Conservation (phyloP, 2,329 filamentous ascomycete genomes). For the Fusarium sp. region DNA sequence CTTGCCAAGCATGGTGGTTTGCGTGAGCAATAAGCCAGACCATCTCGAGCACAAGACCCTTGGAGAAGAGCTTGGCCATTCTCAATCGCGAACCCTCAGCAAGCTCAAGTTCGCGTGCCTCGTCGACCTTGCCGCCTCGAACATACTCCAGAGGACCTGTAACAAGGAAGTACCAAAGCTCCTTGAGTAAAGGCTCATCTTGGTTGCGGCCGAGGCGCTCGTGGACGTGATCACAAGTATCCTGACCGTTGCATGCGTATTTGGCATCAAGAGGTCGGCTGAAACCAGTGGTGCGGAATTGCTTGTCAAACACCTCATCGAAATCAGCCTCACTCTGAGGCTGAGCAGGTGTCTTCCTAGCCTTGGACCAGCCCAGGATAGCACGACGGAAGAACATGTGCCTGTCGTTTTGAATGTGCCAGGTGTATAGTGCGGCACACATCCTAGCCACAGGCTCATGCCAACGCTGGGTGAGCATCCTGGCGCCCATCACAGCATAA, state of each 20-base stretch:
- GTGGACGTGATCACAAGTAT: constrained; percentile 38
- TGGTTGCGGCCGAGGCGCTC: constrained; percentile 12
- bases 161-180: constrained; percentile 42
- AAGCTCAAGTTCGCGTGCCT: constrained; percentile 21
- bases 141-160: constrained; percentile 37
- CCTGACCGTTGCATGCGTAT: constrained; percentile 35
- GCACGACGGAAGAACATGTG: constrained; percentile 53
- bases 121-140: constrained; percentile 30
- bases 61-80: constrained; percentile 45
- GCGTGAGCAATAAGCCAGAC: constrained; percentile 47
- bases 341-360: constrained; percentile 46
- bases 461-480: constrained; percentile 52
- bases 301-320: constrained; percentile 51
- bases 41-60: constrained; percentile 41
- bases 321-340: constrained; percentile 51
- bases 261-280: constrained; percentile 37
- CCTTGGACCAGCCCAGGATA: constrained; percentile 50
- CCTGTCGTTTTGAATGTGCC: constrained; percentile 53
- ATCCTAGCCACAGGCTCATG: constrained; percentile 53
- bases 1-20: constrained; percentile 50
- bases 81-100: constrained; percentile 38
- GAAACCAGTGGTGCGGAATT: constrained; percentile 49
- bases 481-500: constrained; percentile 44
- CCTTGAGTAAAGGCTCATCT: constrained; percentile 32
- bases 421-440: constrained; percentile 52